These are phyloP conservation scores for Bremia lactucae DNA, from an alignment of 352 stramenopile species.

Conservation along the genomic window DNA sequence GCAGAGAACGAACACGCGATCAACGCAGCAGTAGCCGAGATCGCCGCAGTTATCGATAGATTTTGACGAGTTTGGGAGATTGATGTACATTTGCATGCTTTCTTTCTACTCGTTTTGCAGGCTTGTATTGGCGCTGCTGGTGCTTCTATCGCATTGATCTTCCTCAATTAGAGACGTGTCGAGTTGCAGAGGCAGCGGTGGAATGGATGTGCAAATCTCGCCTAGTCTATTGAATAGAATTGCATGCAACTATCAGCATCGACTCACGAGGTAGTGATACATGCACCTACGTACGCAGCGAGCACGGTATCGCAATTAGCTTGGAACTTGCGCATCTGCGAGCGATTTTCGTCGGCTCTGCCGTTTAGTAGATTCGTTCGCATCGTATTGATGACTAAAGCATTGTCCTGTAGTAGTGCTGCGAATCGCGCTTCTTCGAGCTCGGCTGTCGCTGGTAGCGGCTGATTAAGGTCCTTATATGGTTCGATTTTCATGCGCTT, in stretches of 20 bases:
- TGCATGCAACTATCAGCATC: too few species aligned
- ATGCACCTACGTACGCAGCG: slow-evolving; percentile 43
- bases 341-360: slow-evolving; percentile 36
- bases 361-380: slow-evolving; percentile 56
- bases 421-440: slow-evolving; percentile 39
- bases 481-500: slow-evolving; percentile 62
- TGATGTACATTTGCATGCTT: too few species aligned
- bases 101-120: slow-evolving; percentile 10
- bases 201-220: slow-evolving; percentile 51
- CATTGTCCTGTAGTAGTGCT: slow-evolving; percentile 58
- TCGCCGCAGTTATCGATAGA: slow-evolving; percentile 25
- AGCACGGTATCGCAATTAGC: slow-evolving; percentile 55
- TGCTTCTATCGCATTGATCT: slow-evolving; percentile 9
- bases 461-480: slow-evolving; percentile 23
- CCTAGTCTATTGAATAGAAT: slow-evolving; percentile 22
- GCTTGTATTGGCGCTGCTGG: slow-evolving; percentile 3
- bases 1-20: slow-evolving; percentile 4
- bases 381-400: slow-evolving; percentile 49
- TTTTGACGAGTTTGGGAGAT: too few species aligned
- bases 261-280: too few species aligned
- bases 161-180: slow-evolving; percentile 55
- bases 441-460: slow-evolving; percentile 7
- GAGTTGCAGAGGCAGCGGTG: slow-evolving; percentile 48
- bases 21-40: slow-evolving; percentile 13
- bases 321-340: slow-evolving; percentile 54